These are phyloP conservation scores for Xylariaceae sp. DNA, from an alignment of 2,329 filamentous ascomycete species.

Conservation along the genomic window DNA sequence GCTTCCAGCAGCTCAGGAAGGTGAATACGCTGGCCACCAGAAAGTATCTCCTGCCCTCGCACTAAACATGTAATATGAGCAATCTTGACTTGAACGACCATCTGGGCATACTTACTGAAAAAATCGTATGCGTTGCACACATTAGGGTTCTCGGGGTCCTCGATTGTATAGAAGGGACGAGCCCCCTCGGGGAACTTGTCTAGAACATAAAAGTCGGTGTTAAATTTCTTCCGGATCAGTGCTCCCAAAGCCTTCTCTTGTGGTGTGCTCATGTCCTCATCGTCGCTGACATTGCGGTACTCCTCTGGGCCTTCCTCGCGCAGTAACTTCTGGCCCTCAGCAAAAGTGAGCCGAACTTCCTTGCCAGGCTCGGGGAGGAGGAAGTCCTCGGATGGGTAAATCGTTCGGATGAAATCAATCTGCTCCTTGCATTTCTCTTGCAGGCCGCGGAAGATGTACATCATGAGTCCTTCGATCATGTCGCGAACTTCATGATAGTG, in stretches of 20 bases:
- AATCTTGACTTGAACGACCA: not conserved
- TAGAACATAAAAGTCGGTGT: conserved; percentile 94
- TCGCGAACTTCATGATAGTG: conserved; percentile 76
- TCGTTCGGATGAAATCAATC: conserved; percentile 72
- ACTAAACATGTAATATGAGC: conserved; percentile 45
- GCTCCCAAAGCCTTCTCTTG: conserved; percentile 89
- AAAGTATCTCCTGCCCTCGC: conserved; percentile 90
- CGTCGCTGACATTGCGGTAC: conserved; percentile 70
- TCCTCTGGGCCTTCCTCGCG: conserved; percentile 74
- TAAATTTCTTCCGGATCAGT: conserved; percentile 85
- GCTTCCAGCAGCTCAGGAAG: conserved; percentile 75
- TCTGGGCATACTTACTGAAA: conserved; percentile 54
- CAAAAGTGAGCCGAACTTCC: conserved; percentile 77
- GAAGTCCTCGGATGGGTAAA: conserved; percentile 80
- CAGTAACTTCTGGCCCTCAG: conserved; percentile 78
- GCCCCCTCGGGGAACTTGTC: conserved; percentile 94
- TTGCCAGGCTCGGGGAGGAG: conserved; percentile 76
- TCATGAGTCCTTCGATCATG: conserved; percentile 74
- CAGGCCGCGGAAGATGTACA: conserved; percentile 81
- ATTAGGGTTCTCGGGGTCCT: conserved; percentile 61
- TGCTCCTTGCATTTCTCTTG: conserved; percentile 70
- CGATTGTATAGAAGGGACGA: conserved; percentile 88
- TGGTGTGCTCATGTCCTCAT: conserved; percentile 80
- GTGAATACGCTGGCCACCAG: conserved; percentile 91
- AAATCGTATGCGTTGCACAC: conserved; percentile 69